Evolutionary conservation across 1,284 basidiomycete species (phyloP).

Genomic region (Ganoderma multipileum): DNA sequence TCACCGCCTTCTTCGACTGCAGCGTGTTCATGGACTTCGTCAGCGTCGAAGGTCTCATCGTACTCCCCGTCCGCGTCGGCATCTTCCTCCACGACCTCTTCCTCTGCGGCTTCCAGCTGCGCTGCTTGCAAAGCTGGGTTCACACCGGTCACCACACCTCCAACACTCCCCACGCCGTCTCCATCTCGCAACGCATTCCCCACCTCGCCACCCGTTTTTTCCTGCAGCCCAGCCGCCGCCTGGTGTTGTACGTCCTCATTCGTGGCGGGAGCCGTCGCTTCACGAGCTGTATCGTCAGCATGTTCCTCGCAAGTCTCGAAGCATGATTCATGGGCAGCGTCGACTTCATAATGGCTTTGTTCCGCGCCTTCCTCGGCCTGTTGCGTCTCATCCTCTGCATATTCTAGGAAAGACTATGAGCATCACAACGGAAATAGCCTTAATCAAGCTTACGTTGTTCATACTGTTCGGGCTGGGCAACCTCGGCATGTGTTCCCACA

Average conservation of each 20-base stretch:
- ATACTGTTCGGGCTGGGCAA: not conserved
- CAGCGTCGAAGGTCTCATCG: slow-evolving; percentile 39
- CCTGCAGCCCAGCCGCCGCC: not conserved
- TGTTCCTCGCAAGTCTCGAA: not conserved
- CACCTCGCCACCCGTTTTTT: not conserved
- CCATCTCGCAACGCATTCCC: too few relatives aligned
- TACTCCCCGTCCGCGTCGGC: slow-evolving; percentile 7
- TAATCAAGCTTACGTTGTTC: slow-evolving; percentile 13
- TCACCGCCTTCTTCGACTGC: slow-evolving; percentile 35
- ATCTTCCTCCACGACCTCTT: not conserved
- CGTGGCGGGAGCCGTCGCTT: too few relatives aligned
- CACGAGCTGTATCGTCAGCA: not conserved
- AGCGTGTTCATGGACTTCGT: slow-evolving; percentile 36
- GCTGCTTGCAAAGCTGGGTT: not conserved
- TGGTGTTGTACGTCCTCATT: not conserved
- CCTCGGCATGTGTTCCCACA: slow-evolving; percentile 27
- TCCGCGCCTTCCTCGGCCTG: not conserved
- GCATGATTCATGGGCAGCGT: not conserved
- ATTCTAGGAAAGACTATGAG: not conserved
- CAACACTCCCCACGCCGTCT: not conserved
- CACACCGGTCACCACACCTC: not conserved
- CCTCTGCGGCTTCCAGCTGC: not conserved
- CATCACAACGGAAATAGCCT: not conserved
- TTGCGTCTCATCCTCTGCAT: not conserved
- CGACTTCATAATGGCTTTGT: not conserved